Evolutionary conservation across 2,329 filamentous ascomycete species (phyloP).

Genomic region (Biscogniauxia sp.): DNA sequence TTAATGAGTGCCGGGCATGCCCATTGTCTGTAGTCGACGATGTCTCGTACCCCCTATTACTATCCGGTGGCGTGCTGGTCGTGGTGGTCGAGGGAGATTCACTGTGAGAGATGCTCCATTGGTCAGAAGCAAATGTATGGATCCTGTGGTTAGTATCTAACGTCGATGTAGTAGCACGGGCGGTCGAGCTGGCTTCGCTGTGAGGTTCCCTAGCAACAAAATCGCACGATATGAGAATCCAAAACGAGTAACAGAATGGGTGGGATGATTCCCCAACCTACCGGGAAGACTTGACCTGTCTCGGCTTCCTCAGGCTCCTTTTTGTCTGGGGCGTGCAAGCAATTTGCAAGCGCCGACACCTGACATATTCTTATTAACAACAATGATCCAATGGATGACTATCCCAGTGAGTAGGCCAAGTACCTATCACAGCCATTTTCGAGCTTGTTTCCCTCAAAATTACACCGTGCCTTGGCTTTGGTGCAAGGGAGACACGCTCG

Average conservation of each 20-base stretch:
- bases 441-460: slow-evolving; percentile 24
- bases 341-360: slow-evolving; percentile 27
- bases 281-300: slow-evolving; percentile 24
- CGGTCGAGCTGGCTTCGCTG: neutral
- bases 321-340: slow-evolving; percentile 27
- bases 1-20: neutral
- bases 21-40: neutral
- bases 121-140: neutral
- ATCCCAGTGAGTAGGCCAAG: neutral
- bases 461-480: slow-evolving; percentile 30
- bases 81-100: neutral
- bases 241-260: neutral
- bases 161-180: neutral
- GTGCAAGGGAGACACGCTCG: slow-evolving; percentile 30
- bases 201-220: neutral
- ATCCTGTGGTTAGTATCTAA: neutral
- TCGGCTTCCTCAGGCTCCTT: slow-evolving; percentile 28
- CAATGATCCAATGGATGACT: neutral
- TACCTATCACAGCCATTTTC: slow-evolving; percentile 28
- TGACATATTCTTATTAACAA: slow-evolving; percentile 7
- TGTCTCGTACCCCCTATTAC: neutral
- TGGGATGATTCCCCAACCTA: slow-evolving; percentile 7
- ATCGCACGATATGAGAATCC: neutral
- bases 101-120: neutral
- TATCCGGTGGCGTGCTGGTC: neutral